Percentiles rank a stretch among this genome's conserved stretches.
These are phyloP conservation scores for Stephanodiscus triporus DNA, from an alignment of 108 stramenopile genomes.

Conservation along the genomic window DNA sequence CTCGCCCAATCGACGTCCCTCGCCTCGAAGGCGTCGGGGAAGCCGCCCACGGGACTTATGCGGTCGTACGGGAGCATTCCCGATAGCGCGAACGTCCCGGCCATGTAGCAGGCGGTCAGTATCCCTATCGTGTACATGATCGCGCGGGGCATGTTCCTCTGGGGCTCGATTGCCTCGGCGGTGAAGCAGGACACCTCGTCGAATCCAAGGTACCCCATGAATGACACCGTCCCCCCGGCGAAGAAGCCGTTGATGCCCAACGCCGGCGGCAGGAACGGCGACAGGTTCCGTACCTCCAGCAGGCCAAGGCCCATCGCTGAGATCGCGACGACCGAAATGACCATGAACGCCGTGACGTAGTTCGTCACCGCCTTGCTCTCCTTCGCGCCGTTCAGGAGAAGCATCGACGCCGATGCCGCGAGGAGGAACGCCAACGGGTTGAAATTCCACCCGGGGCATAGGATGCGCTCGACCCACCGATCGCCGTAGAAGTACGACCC, in stretches of 20 bases:
- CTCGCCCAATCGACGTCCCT: conserved; percentile 2
- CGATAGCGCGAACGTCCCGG: background rate
- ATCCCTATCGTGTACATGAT: conserved; percentile 8
- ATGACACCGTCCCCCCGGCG: background rate
- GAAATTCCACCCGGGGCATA: conserved; percentile 12
- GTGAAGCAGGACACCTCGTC: conserved; percentile 30
- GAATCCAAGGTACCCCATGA: conserved; percentile 20
- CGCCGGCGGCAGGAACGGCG: background rate
- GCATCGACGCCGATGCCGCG: background rate
- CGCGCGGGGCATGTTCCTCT: background rate
- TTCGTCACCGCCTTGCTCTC: conserved; percentile 23
- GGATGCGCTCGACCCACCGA: background rate
- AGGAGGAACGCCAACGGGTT: conserved; percentile 34
- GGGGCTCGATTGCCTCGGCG: conserved; percentile 13
- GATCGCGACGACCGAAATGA: background rate
- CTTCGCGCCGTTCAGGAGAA: conserved; percentile 27
- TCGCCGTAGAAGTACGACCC: background rate
- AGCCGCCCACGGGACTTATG: conserved; percentile 11
- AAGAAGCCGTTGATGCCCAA: conserved; percentile 1
- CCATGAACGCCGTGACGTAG: conserved; percentile 21
- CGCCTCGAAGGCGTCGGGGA: conserved; percentile 11
- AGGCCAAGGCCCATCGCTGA: background rate
- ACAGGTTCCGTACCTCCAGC: background rate
- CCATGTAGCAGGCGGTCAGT: background rate
- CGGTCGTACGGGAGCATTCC: conserved; percentile 7